These are phyloP conservation scores for Cucurbita ficifolia DNA, from an alignment of 306 rosid genomes.

Conservation along the genomic window DNA sequence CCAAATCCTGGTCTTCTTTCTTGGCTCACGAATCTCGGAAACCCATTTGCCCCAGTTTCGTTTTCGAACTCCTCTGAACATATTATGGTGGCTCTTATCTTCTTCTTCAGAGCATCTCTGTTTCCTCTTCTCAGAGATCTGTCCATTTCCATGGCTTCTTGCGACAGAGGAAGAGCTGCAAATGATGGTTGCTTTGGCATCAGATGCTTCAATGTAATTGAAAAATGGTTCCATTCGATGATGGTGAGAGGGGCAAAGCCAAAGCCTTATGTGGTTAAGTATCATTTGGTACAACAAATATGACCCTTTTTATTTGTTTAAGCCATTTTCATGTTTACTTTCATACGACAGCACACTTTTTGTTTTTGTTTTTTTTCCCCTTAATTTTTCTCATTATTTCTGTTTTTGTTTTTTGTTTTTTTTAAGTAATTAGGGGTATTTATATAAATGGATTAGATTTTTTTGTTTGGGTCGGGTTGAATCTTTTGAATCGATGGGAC, in stretches of 20 bases:
- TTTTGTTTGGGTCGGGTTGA: not conserved
- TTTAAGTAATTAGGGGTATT: no score
- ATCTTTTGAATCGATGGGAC: no score
- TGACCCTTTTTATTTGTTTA: not conserved
- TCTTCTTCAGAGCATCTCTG: not conserved
- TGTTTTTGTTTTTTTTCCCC: not conserved
- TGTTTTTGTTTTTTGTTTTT: no score
- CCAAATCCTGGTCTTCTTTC: constrained; percentile 87
- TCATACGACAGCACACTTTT: not conserved
- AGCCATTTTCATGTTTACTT: not conserved
- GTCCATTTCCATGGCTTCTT: not conserved
- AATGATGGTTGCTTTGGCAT: not conserved
- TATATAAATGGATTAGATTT: no score
- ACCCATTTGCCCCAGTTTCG: constrained; percentile 88
- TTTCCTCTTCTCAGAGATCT: constrained; percentile 15
- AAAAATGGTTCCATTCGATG: not conserved
- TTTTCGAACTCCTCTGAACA: constrained; percentile 71
- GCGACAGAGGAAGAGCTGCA: not conserved
- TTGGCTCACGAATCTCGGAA: constrained; percentile 81
- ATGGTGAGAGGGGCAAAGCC: not conserved
- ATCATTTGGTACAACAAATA: not conserved
- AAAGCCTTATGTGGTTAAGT: not conserved
- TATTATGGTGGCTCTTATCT: constrained; percentile 30
- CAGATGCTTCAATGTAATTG: not conserved
- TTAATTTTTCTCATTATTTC: not conserved